A percentile compares a stretch with the other conserved stretches of the same genome.
These are phyloP conservation scores for Mayamaea pseudoterrestris DNA, from an alignment of 108 stramenopile species.

Conservation along the genomic window DNA sequence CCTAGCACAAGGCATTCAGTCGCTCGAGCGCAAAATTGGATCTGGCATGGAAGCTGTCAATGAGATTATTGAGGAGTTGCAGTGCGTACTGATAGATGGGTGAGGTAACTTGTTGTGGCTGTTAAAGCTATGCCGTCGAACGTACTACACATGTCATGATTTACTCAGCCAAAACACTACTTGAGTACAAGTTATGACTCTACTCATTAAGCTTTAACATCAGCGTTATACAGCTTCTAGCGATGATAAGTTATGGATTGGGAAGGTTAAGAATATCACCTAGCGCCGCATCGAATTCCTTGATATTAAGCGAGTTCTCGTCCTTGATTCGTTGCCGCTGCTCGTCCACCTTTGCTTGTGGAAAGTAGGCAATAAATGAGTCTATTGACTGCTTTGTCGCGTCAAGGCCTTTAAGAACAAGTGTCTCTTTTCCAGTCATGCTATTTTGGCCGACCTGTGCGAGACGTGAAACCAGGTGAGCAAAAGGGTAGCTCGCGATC, in stretches of 20 bases:
- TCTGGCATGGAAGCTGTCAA: conserved; percentile 44
- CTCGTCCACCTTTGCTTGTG: conserved; percentile 33
- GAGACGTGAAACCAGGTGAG: background rate
- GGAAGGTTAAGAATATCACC: conserved; percentile 59
- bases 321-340: conserved; percentile 33
- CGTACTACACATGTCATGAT: no score
- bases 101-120: no score
- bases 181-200: no score
- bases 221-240: no score
- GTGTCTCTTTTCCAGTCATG: conserved; percentile 55
- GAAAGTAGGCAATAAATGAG: conserved; percentile 63
- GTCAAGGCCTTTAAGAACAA: conserved; percentile 61
- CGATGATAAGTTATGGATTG: no score
- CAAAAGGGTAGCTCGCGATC: background rate
- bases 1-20: conserved; percentile 32
- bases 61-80: conserved; percentile 65
- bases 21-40: conserved; percentile 28
- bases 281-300: conserved; percentile 60
- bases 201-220: no score
- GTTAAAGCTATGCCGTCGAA: no score
- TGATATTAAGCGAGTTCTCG: conserved; percentile 71
- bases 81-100: conserved; percentile 29
- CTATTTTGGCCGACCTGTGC: conserved; percentile 23
- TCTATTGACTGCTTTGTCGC: conserved; percentile 49
- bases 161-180: no score